Evolutionary conservation across 2,329 filamentous ascomycete genomes (phyloP).

Genomic region (Cytospora mali): DNA sequence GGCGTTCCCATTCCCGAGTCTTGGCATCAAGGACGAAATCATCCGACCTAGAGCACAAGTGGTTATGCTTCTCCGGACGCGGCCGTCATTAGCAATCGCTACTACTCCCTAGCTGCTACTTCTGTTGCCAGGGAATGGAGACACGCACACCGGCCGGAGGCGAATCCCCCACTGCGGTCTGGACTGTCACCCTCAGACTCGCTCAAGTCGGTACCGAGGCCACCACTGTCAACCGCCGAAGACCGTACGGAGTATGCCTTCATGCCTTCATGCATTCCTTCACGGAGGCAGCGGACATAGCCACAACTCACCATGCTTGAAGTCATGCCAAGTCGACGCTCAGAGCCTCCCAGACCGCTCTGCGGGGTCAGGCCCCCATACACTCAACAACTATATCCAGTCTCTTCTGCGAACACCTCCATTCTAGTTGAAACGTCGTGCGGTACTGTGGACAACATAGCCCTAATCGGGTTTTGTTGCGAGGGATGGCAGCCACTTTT

Average conservation of each 20-base stretch:
- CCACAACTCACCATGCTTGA: neutral
- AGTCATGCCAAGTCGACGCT: neutral
- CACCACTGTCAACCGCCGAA: neutral
- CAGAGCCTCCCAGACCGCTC: neutral
- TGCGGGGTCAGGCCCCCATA: neutral
- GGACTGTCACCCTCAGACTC: neutral
- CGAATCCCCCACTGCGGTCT: neutral
- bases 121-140: neutral
- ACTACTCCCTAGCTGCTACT: neutral
- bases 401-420: neutral
- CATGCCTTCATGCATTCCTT: neutral
- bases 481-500: neutral
- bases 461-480: neutral
- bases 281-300: neutral
- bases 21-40: neutral
- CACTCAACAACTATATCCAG: neutral
- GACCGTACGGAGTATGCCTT: neutral
- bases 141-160: neutral
- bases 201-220: neutral
- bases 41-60: neutral
- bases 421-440: neutral
- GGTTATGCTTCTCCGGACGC: neutral
- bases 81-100: too few species aligned
- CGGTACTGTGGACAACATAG: neutral
- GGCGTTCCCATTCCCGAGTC: neutral